Evolutionary conservation across 192 early-diverging fungal species (phyloP), one percentile per base, ranked within the genome.

Genomic region (Jimgerdemannia flammicorona): DNA sequence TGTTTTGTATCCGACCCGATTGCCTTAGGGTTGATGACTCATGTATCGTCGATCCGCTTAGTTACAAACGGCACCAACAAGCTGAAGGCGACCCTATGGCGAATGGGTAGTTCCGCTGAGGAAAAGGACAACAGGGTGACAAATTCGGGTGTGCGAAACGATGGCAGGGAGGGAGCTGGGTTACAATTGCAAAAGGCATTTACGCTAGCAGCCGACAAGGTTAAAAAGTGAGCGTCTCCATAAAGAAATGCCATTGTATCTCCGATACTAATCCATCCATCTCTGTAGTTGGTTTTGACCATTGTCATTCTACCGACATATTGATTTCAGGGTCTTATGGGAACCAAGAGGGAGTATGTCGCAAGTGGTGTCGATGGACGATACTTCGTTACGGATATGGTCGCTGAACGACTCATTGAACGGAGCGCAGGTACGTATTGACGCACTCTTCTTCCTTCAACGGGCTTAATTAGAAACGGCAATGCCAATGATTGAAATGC

Each of bases 381-480:
- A 85, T 59, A 75, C 74, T 29, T 72, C 79, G 2, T 80, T 90
- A 14, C 84, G 82, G 19, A 77, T 91, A n/a, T 89, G 77, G 80
- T 68, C 79, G 43, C 75, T 91, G 11, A 83, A 83, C 41, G 73
- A 75, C 43, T 80, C 79, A 29, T 77, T 83, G 43, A 81, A 79
- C 3, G 79, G 81, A 18, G 87, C 78, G 72, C 77, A 78, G 77
- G 81, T 84, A 41, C 70, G 54, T 20, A 64, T 44, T 43, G 69
- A 73, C 3, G 29, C 29, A 44, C 10, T 67, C 66, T 19, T 19
- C 11, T 7, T 9, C 41, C 43, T 41, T 40, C 3, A 3, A 3
- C 29, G 29, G 29, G 1, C 1, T 29, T 29, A 29, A 29, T 29
- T 29, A 29, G 29, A 29, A 29, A 29, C 29, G 29, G 0, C 29